A percentile compares a stretch with the other conserved stretches of the same genome.
Evolutionary conservation across 495 filamentous ascomycete species (phyloP).

Genomic region (Daldinia childiae): DNA sequence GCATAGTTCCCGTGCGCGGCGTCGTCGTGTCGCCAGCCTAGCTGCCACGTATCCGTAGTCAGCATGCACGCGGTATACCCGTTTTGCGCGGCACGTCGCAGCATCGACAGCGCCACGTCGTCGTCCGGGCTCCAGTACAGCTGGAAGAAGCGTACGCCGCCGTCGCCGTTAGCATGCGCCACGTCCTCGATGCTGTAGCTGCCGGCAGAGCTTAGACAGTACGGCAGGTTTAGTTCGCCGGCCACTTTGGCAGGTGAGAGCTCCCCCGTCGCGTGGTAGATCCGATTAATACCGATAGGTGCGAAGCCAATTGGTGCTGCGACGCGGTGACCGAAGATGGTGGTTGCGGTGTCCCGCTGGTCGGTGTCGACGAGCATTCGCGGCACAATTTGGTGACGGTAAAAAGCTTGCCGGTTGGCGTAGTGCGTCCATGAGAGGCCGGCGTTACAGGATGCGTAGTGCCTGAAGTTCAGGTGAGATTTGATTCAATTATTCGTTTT

Average conservation of each 20-base stretch:
- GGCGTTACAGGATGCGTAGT: conserved; percentile 73
- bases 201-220: conserved; percentile 68
- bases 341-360: conserved; percentile 63
- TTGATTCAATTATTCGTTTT: neutral
- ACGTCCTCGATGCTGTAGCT: conserved; percentile 68
- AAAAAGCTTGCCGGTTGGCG: conserved; percentile 74
- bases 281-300: conserved; percentile 72
- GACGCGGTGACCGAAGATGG: conserved; percentile 70
- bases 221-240: conserved; percentile 62
- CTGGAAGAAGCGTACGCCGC: conserved; percentile 67
- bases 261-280: conserved; percentile 68
- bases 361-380: conserved; percentile 70
- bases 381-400: conserved; percentile 72
- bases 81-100: conserved; percentile 61
- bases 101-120: conserved; percentile 63
- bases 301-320: conserved; percentile 70
- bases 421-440: conserved; percentile 72
- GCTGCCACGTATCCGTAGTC: conserved; percentile 72
- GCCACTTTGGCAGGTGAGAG: conserved; percentile 67
- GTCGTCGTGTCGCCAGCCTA: conserved; percentile 73
- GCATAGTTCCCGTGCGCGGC: conserved; percentile 67
- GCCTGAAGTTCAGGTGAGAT: conserved; percentile 40
- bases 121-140: conserved; percentile 74
- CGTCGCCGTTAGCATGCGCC: conserved; percentile 59
- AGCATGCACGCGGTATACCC: conserved; percentile 70